Conservation (phyloP, 1,284 basidiomycete species). For the Bondarzewia mesenterica region DNA sequence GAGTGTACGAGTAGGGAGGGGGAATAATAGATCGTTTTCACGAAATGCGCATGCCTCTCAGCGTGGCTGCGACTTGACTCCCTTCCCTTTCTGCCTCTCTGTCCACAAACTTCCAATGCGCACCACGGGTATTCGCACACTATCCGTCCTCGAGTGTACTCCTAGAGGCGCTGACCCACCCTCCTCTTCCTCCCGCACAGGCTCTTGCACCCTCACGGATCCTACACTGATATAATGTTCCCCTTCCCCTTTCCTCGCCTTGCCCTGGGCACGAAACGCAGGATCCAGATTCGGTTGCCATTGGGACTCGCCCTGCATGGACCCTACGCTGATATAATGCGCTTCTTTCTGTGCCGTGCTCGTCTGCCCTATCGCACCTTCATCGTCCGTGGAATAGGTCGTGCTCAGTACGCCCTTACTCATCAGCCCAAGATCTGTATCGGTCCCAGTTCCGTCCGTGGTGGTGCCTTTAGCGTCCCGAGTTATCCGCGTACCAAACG, state of each 20-base stretch:
- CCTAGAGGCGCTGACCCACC: neutral
- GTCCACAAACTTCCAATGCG: neutral
- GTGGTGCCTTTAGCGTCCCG: neutral
- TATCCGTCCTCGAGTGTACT: neutral
- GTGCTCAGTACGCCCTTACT: neutral
- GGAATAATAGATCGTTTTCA: too few species aligned
- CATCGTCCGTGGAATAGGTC: neutral
- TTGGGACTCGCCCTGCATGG: constrained; percentile 4
- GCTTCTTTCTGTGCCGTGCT: neutral
- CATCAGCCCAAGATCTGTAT: neutral
- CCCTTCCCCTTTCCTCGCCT: neutral
- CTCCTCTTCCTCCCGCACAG: neutral
- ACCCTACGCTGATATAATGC: constrained; percentile 7
- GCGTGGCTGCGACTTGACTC: too few species aligned
- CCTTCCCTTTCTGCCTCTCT: neutral
- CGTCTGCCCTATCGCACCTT: neutral
- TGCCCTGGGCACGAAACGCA: neutral
- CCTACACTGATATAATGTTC: constrained; percentile 4
- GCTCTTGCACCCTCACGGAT: constrained; percentile 2
- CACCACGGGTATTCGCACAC: neutral
- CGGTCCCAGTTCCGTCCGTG: neutral
- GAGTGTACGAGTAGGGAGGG: too few species aligned
- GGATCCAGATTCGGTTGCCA: neutral
- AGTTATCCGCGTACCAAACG: neutral
- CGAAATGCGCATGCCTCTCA: too few species aligned